Evolutionary conservation across 164 flowering plant species (phyloP).

Genomic region (Brasenia schreberi): DNA sequence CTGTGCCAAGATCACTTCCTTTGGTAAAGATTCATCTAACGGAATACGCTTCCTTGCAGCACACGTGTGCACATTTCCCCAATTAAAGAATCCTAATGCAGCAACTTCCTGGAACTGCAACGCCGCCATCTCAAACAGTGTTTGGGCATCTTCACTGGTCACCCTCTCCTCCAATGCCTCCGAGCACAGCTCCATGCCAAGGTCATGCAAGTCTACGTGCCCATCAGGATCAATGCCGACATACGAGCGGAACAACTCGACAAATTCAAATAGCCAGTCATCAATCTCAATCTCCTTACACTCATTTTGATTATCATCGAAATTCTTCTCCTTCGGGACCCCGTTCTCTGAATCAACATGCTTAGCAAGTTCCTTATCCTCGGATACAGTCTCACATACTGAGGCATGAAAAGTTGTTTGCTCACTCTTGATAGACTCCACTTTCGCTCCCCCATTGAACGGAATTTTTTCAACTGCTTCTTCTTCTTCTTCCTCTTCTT

Average conservation of each 20-base stretch:
- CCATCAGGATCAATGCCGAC: conserved; percentile 98
- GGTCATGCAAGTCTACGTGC: conserved; percentile 85
- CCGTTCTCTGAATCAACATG: conserved; percentile 21
- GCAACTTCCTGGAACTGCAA: conserved; percentile 92
- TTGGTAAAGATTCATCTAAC: conserved; percentile 61
- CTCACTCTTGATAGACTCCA: conserved; percentile 46
- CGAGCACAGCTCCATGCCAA: conserved; percentile 96
- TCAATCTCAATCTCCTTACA: conserved; percentile 88
- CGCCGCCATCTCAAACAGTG: conserved; percentile 89
- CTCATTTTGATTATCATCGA: conserved; percentile 29
- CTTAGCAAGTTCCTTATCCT: conserved; percentile 27
- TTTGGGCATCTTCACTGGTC: conserved; percentile 92
- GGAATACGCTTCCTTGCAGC: conserved; percentile 94
- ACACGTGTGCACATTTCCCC: conserved; percentile 99
- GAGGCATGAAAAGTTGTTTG: conserved; percentile 48
- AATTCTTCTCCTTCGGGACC: conserved; percentile 33
- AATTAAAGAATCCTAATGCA: conserved; percentile 86
- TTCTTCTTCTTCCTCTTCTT: conserved; percentile 64
- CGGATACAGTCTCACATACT: conserved; percentile 35
- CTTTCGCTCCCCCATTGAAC: conserved; percentile 8
- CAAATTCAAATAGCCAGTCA: conserved; percentile 95
- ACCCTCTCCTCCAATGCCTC: conserved; percentile 97
- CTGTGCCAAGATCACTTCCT: conserved; percentile 50
- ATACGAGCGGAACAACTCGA: conserved; percentile 81
- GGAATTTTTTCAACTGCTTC: neutral